Conservation (phyloP, 176 grass and related monocot genomes). For the Secale cereale region DNA sequence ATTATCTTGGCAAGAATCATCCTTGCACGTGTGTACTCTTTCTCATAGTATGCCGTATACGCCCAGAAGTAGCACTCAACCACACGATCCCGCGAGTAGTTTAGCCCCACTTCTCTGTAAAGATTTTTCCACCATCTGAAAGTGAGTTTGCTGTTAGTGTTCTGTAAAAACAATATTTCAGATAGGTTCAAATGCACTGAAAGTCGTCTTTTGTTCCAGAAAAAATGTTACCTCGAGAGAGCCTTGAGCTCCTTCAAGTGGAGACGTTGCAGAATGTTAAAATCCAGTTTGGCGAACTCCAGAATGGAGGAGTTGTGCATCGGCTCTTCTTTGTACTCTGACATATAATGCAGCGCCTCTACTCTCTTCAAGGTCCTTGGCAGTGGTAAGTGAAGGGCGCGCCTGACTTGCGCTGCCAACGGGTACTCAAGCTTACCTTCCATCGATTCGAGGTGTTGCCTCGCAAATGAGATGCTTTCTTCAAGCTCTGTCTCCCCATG, state of each 20-base stretch:
- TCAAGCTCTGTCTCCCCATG: conserved; percentile 26
- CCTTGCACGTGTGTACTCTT: conserved; percentile 29
- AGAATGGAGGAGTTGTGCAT: conserved; percentile 2
- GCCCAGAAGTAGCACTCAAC: conserved; percentile 42
- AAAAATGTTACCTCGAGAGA: conserved; percentile 30
- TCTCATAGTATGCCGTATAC: conserved; percentile 30
- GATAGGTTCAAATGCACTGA: neutral
- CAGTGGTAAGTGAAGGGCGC: conserved; percentile 27
- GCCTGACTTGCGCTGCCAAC: conserved; percentile 17
- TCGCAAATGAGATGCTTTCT: conserved; percentile 9
- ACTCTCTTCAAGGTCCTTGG: conserved; percentile 25
- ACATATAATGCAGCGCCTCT: conserved; percentile 13
- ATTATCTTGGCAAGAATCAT: conserved; percentile 45
- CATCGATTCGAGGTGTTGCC: conserved; percentile 4
- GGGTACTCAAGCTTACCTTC: neutral
- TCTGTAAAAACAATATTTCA: neutral
- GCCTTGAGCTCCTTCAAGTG: conserved; percentile 34
- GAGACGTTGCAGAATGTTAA: conserved; percentile 23
- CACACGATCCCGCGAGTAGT: conserved; percentile 39
- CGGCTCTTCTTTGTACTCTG: conserved; percentile 6
- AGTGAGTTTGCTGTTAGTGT: neutral
- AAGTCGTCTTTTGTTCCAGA: neutral
- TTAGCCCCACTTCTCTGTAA: conserved; percentile 14
- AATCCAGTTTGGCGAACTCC: conserved; percentile 32
- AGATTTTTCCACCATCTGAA: conserved; percentile 50